Base-by-base conservation (phyloP, 345 rosid genomes). In the Alliaria petiolata region DNA sequence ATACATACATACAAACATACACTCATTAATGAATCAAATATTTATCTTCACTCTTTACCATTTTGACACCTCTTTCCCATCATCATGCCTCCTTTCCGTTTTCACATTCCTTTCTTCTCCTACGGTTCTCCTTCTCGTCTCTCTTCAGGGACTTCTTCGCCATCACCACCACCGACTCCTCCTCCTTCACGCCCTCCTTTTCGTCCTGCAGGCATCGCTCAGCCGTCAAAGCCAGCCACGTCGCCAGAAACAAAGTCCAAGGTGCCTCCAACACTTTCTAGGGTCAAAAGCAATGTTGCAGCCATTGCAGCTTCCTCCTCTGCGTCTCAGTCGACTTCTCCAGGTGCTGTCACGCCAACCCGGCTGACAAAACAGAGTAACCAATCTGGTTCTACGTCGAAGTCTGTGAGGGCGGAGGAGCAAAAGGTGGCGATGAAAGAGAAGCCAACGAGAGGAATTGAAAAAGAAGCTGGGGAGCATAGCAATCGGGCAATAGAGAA, bases 141-240 rank as follows among this genome's bases (percentile, higher is more conserved):
- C 54, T 60, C 79, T 61, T 69, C 79, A 38, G 65, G 62, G 56
- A 52, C 63, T 51, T 75, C 79, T 36, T 68, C 74, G 7, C 58
- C 79, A 61, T 54, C 79, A 13, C 69, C 78, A 35, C 65, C 74
- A 44, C 52, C 79, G 0, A 15, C 72, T 19, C 63, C 72, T 35
- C 22, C 72, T 35, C 40, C 65, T 53, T 55, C 79, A 3, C 79
- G 79, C 10, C 79, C 79, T 76, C 79, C 75, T 55, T 76, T 69
- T 31, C 79, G 79, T 38, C 79, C 79, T 20, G 79, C 71, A 8
- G 75, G 79, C 14, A 69, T 69, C 4, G 71, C 75, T 69, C 75
- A 38, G 55, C 75, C 66, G 33, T 54, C 74, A 44, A 75, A 75
- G 58, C 40, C 69, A 39, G 59, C 56, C 34, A 14, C 69, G 17